Evolutionary conservation across 305 asterid genomes (phyloP).

Genomic region (Rubia balearica): DNA sequence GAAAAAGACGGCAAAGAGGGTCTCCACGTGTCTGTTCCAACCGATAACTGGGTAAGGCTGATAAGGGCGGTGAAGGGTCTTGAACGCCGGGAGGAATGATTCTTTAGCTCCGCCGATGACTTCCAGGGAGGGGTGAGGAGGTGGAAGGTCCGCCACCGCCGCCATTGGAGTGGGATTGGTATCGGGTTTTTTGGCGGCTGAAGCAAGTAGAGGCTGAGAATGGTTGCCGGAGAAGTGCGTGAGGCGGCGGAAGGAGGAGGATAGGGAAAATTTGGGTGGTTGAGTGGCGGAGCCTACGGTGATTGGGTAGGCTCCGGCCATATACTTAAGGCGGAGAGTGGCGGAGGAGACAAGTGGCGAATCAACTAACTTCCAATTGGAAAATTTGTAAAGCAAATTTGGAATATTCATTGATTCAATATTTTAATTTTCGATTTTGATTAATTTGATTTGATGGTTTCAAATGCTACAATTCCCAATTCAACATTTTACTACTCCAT

Average conservation of each 20-base stretch:
- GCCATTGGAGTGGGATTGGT: conserved; percentile 11
- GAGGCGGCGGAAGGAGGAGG: conserved; percentile 36
- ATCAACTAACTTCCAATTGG: background rate
- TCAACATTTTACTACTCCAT: too few relatives aligned
- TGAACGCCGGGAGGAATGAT: conserved; percentile 57
- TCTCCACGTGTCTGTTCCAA: conserved; percentile 72
- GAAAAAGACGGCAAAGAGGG: conserved; percentile 73
- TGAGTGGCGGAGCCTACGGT: conserved; percentile 33
- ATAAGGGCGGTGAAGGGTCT: conserved; percentile 48
- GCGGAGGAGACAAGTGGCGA: background rate
- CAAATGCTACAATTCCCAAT: background rate
- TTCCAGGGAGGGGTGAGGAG: conserved; percentile 57
- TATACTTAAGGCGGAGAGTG: conserved; percentile 13
- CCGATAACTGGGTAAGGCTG: conserved; percentile 52
- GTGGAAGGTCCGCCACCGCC: conserved; percentile 23
- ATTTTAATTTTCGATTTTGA: background rate
- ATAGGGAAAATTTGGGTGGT: conserved; percentile 19
- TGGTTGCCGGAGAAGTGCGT: conserved; percentile 18
- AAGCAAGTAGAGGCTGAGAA: conserved; percentile 15
- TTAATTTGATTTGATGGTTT: background rate
- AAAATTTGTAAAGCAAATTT: background rate
- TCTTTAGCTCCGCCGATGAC: conserved; percentile 67
- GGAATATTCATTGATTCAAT: background rate
- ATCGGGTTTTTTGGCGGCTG: conserved; percentile 9
- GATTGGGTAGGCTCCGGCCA: conserved; percentile 46